Percentiles rank a stretch among this genome's conserved stretches.
These are phyloP conservation scores for Diplogelasinospora grovesii DNA, from an alignment of 495 filamentous ascomycete species.

Conservation along the genomic window DNA sequence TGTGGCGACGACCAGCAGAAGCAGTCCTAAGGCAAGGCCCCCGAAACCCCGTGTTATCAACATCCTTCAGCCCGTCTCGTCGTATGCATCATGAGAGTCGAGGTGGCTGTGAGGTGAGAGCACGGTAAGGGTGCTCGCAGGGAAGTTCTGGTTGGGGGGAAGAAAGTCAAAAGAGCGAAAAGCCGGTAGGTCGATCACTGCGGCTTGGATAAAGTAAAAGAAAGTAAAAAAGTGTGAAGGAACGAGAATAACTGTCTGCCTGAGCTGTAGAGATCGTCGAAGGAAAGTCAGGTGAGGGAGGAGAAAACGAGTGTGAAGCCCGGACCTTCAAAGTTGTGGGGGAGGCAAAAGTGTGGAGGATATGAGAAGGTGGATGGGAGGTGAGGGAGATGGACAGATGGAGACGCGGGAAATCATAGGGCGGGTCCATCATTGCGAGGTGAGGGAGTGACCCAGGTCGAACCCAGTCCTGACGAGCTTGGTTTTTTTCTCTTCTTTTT, in stretches of 20 bases:
- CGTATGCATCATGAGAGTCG: slow-evolving; percentile 4
- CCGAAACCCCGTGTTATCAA: slow-evolving; percentile 16
- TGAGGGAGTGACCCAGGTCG: too few relatives aligned
- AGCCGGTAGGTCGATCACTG: slow-evolving; percentile 9
- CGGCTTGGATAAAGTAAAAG: slow-evolving; percentile 7
- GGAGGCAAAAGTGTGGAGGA: slow-evolving; percentile 10
- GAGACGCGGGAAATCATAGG: too few relatives aligned
- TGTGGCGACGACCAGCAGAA: background rate
- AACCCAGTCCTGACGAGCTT: background rate
- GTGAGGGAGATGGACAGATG: background rate
- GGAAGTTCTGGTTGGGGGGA: background rate
- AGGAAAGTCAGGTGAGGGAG: slow-evolving; percentile 7
- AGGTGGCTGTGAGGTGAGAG: slow-evolving; percentile 1
- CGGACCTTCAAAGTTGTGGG: slow-evolving; percentile 4
- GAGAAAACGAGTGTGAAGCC: too few relatives aligned
- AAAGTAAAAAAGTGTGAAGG: slow-evolving; percentile 1
- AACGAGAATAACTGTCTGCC: slow-evolving; percentile 5
- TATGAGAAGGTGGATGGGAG: slow-evolving; percentile 3
- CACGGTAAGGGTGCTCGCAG: background rate
- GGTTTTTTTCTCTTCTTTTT: too few relatives aligned
- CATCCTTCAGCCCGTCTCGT: slow-evolving; percentile 16
- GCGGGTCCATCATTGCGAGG: too few relatives aligned
- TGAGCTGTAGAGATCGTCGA: slow-evolving; percentile 7
- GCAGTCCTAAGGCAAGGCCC: slow-evolving; percentile 11
- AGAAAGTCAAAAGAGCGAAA: slow-evolving; percentile 11